Evolutionary conservation across 1,284 basidiomycete genomes (phyloP).

Genomic region (Somion occarium): DNA sequence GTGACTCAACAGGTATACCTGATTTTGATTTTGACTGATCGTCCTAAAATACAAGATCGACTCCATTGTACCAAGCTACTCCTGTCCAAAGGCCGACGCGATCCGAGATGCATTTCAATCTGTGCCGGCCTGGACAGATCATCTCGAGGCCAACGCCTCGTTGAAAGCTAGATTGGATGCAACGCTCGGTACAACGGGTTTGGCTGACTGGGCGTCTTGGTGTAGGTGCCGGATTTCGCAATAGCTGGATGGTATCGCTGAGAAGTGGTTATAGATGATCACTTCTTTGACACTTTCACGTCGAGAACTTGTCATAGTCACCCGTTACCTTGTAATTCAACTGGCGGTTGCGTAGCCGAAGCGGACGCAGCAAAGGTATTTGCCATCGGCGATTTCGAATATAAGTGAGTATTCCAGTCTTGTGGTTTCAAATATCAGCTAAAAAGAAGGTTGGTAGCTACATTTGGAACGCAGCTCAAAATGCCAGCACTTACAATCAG

Average conservation of each 20-base stretch:
- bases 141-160: constrained; percentile 36
- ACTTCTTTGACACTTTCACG: constrained; percentile 46
- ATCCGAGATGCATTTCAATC: constrained; percentile 42
- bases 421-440: background rate
- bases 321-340: constrained; percentile 42
- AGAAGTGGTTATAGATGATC: constrained; percentile 25
- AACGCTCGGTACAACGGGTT: constrained; percentile 40
- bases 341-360: constrained; percentile 38
- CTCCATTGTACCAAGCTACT: constrained; percentile 45
- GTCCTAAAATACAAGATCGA: constrained; percentile 39
- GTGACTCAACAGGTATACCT: constrained; percentile 10
- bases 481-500: constrained; percentile 40
- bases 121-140: constrained; percentile 45
- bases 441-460: constrained; percentile 32
- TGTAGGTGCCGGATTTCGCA: constrained; percentile 18
- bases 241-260: background rate
- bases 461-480: constrained; percentile 44
- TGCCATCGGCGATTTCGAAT: constrained; percentile 43
- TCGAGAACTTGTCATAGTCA: constrained; percentile 46
- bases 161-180: constrained; percentile 38
- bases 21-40: constrained; percentile 9
- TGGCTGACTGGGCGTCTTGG: constrained; percentile 43
- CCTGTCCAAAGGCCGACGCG: constrained; percentile 40
- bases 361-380: constrained; percentile 41
- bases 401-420: constrained; percentile 35